Conservation (phyloP, 331 rosid genomes). For the Pyracantha coccinea region DNA sequence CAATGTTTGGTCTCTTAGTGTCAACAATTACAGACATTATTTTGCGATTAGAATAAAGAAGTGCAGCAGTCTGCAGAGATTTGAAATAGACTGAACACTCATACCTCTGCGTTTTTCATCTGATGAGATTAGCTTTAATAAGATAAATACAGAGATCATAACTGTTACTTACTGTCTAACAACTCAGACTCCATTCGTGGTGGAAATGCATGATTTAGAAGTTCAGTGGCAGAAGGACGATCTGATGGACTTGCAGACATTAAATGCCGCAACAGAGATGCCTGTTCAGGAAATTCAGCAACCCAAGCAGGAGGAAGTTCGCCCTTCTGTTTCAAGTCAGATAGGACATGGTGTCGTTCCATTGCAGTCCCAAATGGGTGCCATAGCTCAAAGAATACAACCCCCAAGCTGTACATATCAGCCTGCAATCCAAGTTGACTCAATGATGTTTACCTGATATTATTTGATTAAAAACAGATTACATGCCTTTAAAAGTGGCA, state of each 20-base stretch:
- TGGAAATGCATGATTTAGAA: constrained; percentile 70
- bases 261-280: constrained; percentile 50
- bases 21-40: background rate
- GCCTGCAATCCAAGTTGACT: constrained; percentile 56
- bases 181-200: constrained; percentile 89
- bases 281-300: constrained; percentile 79
- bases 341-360: constrained; percentile 77
- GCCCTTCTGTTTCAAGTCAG: constrained; percentile 75
- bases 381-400: constrained; percentile 98
- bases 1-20: background rate
- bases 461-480: constrained; percentile 12
- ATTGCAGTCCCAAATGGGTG: constrained; percentile 93
- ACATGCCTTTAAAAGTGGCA: constrained; percentile 3
- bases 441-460: constrained; percentile 15
- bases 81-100: background rate
- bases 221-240: constrained; percentile 89
- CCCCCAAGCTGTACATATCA: constrained; percentile 98
- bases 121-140: background rate
- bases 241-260: constrained; percentile 91
- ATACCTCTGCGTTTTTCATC: background rate
- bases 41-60: background rate
- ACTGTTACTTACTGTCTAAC: constrained; percentile 66
- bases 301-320: constrained; percentile 72
- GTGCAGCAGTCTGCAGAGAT: background rate
- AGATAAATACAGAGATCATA: background rate